A percentile compares a stretch with the other conserved stretches of the same genome.
Conservation (phyloP, 1,284 basidiomycete genomes). For the Rhodofomes roseus region DNA sequence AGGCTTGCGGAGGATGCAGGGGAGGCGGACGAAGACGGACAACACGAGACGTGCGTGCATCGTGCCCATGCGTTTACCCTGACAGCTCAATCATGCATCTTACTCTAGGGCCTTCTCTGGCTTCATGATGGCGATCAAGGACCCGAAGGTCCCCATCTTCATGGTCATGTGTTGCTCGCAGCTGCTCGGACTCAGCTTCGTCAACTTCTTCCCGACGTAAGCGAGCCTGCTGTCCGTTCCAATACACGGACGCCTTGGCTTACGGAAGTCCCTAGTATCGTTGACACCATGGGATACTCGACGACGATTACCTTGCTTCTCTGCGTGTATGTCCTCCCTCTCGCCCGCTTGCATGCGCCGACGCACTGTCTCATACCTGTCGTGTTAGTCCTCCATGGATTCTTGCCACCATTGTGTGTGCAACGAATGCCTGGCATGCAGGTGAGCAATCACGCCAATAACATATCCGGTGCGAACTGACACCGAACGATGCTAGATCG, state of each 20-base stretch:
- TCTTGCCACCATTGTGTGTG: slow-evolving; percentile 49
- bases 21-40: slow-evolving; percentile 59
- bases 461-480: no score
- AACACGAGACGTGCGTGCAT: slow-evolving; percentile 46
- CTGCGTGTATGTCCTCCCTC: slow-evolving; percentile 47
- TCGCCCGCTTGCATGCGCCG: no score
- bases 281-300: slow-evolving; percentile 60
- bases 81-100: not conserved
- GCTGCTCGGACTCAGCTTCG: slow-evolving; percentile 63
- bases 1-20: slow-evolving; percentile 76
- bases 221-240: slow-evolving; percentile 12
- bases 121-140: slow-evolving; percentile 55
- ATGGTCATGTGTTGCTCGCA: slow-evolving; percentile 49
- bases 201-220: slow-evolving; percentile 73
- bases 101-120: slow-evolving; percentile 44
- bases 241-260: not conserved
- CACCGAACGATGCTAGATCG: slow-evolving; percentile 35
- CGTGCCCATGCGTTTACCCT: not conserved
- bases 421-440: slow-evolving; percentile 63
- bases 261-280: slow-evolving; percentile 40
- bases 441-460: slow-evolving; percentile 40
- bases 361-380: not conserved
- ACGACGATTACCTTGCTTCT: slow-evolving; percentile 60
- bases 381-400: slow-evolving; percentile 59
- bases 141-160: slow-evolving; percentile 60